These are phyloP conservation scores for Sporopachydermia quercuum DNA, from an alignment of 805 yeast genomes.

Conservation along the genomic window DNA sequence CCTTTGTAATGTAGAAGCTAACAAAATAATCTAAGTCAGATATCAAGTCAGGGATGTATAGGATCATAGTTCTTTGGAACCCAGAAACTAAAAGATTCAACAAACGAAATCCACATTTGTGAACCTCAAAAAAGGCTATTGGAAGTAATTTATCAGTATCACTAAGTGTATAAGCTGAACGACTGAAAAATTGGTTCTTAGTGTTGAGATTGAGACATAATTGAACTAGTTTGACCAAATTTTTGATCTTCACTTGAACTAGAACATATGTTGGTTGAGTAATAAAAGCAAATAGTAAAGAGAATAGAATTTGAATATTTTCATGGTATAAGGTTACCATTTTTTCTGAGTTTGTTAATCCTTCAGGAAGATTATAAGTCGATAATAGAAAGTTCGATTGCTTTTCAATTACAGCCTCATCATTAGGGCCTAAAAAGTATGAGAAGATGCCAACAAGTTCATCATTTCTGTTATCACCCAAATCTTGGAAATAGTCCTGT, in stretches of 20 bases:
- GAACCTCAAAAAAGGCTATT: not conserved
- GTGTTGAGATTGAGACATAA: not conserved
- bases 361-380: not conserved
- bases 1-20: not conserved
- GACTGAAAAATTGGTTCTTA: not conserved
- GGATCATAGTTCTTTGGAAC: not conserved
- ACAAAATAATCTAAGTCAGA: not conserved
- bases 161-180: not conserved
- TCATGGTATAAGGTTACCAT: not conserved
- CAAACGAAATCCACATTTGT: not conserved
- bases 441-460: not conserved
- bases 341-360: not conserved
- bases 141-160: not conserved
- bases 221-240: not conserved
- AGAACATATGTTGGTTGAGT: not conserved
- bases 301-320: not conserved
- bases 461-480: not conserved
- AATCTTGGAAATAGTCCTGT: not conserved
- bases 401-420: not conserved
- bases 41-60: not conserved
- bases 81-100: not conserved
- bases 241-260: not conserved
- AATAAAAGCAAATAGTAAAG: not conserved
- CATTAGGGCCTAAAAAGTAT: not conserved
- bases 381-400: not conserved